Evolutionary conservation across 2,329 filamentous ascomycete genomes (phyloP).

Genomic region (Paramyrothecium sp.): DNA sequence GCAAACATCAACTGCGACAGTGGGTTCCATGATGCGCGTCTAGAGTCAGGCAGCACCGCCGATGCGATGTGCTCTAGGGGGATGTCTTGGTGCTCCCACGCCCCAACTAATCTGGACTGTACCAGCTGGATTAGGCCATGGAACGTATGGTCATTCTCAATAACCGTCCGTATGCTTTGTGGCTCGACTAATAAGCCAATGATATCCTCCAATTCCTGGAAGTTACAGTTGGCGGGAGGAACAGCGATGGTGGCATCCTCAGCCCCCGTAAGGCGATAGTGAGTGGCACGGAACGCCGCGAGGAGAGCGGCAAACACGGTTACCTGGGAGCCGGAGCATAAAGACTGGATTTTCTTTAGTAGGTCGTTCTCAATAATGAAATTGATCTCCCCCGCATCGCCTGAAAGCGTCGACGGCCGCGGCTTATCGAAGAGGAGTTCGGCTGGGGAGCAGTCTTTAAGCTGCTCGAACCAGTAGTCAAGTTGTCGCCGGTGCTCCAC

Average conservation of each 20-base stretch:
- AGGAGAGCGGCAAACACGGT: constrained; percentile 1
- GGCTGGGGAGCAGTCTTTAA: not conserved
- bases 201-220: not conserved
- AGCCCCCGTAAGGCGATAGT: constrained; percentile 5
- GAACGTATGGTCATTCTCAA: constrained; percentile 4
- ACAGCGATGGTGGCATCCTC: constrained; percentile 5
- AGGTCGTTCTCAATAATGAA: not conserved
- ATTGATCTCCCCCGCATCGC: not conserved
- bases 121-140: constrained; percentile 2
- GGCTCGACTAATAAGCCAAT: constrained; percentile 9
- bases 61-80: constrained; percentile 3
- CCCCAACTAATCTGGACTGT: not conserved
- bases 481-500: not conserved
- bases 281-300: constrained; percentile 2
- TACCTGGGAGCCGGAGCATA: not conserved
- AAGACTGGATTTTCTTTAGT: not conserved
- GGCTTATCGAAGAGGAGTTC: not conserved
- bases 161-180: constrained; percentile 3
- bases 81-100: constrained; percentile 7
- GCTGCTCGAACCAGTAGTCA: not conserved
- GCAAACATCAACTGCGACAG: constrained; percentile 15
- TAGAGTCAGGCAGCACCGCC: not conserved
- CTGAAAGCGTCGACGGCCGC: not conserved
- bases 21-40: constrained; percentile 14
- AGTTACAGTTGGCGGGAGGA: not conserved